Percentiles rank a stretch among this genome's conserved stretches.
Conservation (phyloP, 768 basidiomycete species). For the Mycena galopus region DNA sequence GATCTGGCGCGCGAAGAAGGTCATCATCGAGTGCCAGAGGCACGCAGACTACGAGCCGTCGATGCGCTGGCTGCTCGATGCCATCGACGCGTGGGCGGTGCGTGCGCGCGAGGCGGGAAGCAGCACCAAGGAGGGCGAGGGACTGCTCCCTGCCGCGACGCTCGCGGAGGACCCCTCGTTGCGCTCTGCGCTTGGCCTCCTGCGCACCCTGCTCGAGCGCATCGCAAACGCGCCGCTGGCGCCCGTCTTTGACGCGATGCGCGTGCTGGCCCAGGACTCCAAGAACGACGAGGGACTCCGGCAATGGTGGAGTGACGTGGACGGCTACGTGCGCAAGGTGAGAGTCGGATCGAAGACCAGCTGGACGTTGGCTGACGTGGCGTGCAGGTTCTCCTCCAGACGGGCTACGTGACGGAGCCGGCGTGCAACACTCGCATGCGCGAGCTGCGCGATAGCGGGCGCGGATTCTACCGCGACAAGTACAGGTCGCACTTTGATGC, state of each 20-base stretch:
- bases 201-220: slow-evolving; percentile 86
- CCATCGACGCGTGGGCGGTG: slow-evolving; percentile 70
- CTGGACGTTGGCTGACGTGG: not conserved
- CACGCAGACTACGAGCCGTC: slow-evolving; percentile 91
- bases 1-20: slow-evolving; percentile 94
- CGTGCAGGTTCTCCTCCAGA: slow-evolving; percentile 74
- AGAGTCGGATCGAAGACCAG: not conserved
- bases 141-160: slow-evolving; percentile 58
- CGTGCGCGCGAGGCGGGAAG: slow-evolving; percentile 52
- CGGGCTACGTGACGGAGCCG: slow-evolving; percentile 88
- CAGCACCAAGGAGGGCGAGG: slow-evolving; percentile 45
- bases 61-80: slow-evolving; percentile 76
- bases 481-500: slow-evolving; percentile 83
- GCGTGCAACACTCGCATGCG: slow-evolving; percentile 75
- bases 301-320: slow-evolving; percentile 76
- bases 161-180: slow-evolving; percentile 65
- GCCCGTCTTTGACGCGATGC: slow-evolving; percentile 75
- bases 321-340: slow-evolving; percentile 76
- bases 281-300: slow-evolving; percentile 80
- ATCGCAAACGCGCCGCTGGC: slow-evolving; percentile 85
- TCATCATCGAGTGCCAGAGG: slow-evolving; percentile 92
- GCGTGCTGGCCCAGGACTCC: slow-evolving; percentile 82
- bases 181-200: slow-evolving; percentile 57
- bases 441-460: slow-evolving; percentile 76
- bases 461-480: slow-evolving; percentile 80